Evolutionary conservation across 2,329 filamentous ascomycete genomes (phyloP), one percentile per base, ranked within the genome.

Genomic region (Xylaria sp.): DNA sequence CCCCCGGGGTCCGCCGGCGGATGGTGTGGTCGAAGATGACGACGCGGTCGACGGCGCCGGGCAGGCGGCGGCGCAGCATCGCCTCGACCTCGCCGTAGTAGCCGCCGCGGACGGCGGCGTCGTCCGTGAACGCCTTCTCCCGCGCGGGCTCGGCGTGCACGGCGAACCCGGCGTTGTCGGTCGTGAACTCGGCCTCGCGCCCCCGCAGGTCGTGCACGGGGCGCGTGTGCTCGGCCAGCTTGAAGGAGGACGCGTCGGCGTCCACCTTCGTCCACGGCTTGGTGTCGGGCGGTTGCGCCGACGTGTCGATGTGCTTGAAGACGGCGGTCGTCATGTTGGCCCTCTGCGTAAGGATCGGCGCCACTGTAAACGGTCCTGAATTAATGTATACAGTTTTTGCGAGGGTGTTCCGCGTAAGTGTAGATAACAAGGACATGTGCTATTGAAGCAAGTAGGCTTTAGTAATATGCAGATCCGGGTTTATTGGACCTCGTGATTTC

Each of bases 11-110:
- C 18, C 80, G 74, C 6, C 81, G 74, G 1, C 87, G 80, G 61
- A 90, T 86, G 0, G 87, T 90, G 69, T 90, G 87, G 69, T 90
- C 87, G 66, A 90, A 90, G 54, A 90, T 86, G 54, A 85, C 78
- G 9, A 90, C 58, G 52, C 63, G 64, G 42, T 54, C 59, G 38
- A 67, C 48, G 38, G 66, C 48, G 6, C 61, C 62, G 3, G 78
- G 74, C 0, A 88, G 73, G 41, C 81, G 80, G 22, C 76, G 70
- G 11, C 77, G 76, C 2, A 89, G 72, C 1, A 89, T 69, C 0
- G 71, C 66, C 60, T 88, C 83, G 1, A 88, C 80, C 62, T 88
- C 85, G 18, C 68, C 65, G 65, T 89, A 89, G 71, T 89, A 89
- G 0, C 71, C 73, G 0, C 68, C 63, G 37, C 84, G 77, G 7